Evolutionary conservation across 23 red algal genomes (phyloP).

Genomic region (Gracilariopsis chorda): DNA sequence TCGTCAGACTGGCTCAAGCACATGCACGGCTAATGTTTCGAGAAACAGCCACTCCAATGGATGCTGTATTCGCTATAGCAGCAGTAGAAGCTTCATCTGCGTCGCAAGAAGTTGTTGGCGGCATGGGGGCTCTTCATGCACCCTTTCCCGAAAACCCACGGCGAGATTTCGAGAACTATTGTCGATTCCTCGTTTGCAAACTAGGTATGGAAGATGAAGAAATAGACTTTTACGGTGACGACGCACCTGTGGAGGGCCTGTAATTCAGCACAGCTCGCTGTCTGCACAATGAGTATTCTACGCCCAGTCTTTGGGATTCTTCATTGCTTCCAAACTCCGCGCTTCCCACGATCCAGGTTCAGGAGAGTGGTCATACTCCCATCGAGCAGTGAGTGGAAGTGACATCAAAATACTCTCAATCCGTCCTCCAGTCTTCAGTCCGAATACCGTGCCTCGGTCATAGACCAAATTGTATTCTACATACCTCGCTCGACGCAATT

Average conservation of each 20-base stretch:
- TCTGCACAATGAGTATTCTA: too few species aligned
- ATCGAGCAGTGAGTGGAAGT: constrained; percentile 88
- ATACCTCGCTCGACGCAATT: constrained; percentile 92
- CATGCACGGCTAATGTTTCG: constrained; percentile 51
- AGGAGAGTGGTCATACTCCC: constrained; percentile 91
- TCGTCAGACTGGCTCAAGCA: constrained; percentile 84
- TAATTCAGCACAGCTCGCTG: too few species aligned
- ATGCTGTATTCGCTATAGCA: constrained; percentile 94
- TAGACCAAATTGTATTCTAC: constrained; percentile 98
- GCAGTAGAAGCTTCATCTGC: constrained; percentile 82
- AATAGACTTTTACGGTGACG: constrained; percentile 43
- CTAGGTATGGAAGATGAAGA: constrained; percentile 46
- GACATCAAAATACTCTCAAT: constrained; percentile 99
- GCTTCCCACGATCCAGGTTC: constrained; percentile 87
- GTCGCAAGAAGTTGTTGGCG: constrained; percentile 53
- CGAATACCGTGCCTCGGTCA: constrained; percentile 98
- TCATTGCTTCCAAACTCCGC: constrained; percentile 73
- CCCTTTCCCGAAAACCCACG: constrained; percentile 66
- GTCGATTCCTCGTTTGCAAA: constrained; percentile 35
- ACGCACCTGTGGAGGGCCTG: neutral
- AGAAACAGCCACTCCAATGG: neutral
- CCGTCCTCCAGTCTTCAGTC: constrained; percentile 97
- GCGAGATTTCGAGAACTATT: constrained; percentile 65
- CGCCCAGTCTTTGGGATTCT: constrained; percentile 90
- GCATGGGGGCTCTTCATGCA: constrained; percentile 68